These are phyloP conservation scores for Gracilaria caudata DNA, from an alignment of 23 red algal species.

Conservation along the genomic window DNA sequence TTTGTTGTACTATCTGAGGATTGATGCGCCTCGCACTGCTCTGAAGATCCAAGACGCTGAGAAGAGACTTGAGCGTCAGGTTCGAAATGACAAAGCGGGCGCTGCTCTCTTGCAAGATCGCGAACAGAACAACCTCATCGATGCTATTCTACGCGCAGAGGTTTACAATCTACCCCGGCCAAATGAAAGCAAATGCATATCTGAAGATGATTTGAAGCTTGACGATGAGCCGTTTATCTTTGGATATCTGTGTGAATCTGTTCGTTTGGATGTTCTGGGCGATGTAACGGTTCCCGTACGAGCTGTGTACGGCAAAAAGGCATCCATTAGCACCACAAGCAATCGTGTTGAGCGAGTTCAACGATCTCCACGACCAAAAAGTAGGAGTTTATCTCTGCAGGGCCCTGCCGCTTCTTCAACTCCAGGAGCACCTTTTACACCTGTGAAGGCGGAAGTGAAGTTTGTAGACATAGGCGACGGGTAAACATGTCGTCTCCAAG, in stretches of 20 bases:
- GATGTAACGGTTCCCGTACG: conserved; percentile 39
- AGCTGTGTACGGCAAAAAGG: conserved; percentile 15
- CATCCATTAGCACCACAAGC: background rate
- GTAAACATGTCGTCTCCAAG: background rate
- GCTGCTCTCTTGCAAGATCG: background rate
- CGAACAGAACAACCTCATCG: background rate
- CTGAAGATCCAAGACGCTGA: conserved; percentile 8
- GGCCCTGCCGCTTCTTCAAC: background rate
- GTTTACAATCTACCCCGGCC: background rate
- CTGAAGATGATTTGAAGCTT: conserved; percentile 30
- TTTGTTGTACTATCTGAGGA: conserved; percentile 26
- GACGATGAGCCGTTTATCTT: conserved; percentile 50
- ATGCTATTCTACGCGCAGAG: conserved; percentile 1
- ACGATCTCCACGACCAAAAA: background rate
- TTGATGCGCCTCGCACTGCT: background rate
- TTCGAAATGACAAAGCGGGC: background rate
- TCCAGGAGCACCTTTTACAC: background rate
- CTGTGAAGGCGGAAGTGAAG: conserved; percentile 19
- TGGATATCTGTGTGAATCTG: conserved; percentile 45
- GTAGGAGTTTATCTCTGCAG: background rate
- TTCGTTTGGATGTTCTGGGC: conserved; percentile 60
- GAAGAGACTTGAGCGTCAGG: conserved; percentile 26
- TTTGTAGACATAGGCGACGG: background rate
- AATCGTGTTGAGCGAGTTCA: conserved; percentile 8
- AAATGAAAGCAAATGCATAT: background rate